Base-by-base conservation (phyloP, 2,329 filamentous ascomycete genomes). In the Pseudogymnoascus sp. region DNA sequence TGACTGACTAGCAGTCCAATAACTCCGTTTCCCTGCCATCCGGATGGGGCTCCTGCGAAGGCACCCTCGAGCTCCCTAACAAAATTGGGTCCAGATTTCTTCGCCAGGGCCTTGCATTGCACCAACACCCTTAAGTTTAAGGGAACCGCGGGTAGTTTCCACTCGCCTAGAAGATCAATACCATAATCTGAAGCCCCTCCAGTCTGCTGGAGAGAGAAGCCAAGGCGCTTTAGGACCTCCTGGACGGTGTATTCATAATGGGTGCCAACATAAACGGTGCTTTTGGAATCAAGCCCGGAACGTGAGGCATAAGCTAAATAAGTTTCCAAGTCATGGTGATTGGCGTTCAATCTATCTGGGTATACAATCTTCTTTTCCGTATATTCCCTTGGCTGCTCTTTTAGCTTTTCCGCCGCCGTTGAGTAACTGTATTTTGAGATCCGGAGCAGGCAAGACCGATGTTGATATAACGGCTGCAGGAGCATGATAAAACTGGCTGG, bases 21-120 rank as follows among this genome's bases (percentile, higher is more conserved):
- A 5, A 89, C 85, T 12, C 82, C 80, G 1, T 78, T 73, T 0
- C 82, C 84, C 62, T 85, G 80, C 89, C 90, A 96, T 0, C 87
- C 88, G 0, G 82, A 77, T 1, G 91, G 92, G 5, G 90, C 89
- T 11, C 86, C 87, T 1, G 81, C 80, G 70, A 95, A 89, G 0
- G 91, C 85, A 3, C 93, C 93, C 71, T 91, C 89, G 2, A 93
- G 80, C 76, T 93, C 90, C n/a, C 90, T 83, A 7, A 91, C 76
- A 56, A 85, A 77, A 34, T 80, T 76, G 0, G 90, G 89, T 2
- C 68, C 69, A 11, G 79, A 73, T 53, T 78, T 77, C 63, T 77
- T 76, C 16, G 77, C 72, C 12, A 82, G 78, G 0, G 81, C 83
- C 74, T 93, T 95, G 79, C 90, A 93, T 73, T 93, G 90, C 16